phyloP scores from a whole-genome alignment of 345 rosid genomes.

The Eucalyptus paniculata region DNA sequence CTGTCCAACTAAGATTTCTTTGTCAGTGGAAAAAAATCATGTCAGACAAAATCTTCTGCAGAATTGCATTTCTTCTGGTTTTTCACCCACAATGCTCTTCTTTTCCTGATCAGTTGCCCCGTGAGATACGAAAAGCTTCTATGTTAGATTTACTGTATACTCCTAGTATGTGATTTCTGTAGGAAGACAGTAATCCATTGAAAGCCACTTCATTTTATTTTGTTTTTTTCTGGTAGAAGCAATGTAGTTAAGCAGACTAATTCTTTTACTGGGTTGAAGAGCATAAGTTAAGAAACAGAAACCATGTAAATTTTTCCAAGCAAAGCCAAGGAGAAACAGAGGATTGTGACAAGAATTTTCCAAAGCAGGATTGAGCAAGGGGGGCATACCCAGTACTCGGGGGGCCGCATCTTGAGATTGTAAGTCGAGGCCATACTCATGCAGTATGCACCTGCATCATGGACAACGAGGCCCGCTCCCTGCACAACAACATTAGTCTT shows the following conservation, averaged over 20 bases:
- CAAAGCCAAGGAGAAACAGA: background rate
- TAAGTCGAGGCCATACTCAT: constrained; percentile 99
- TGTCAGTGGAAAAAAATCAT: background rate
- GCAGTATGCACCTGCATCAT: constrained; percentile 98
- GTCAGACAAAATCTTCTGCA: background rate
- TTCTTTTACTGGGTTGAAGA: background rate
- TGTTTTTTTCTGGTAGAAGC: background rate
- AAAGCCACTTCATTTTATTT: background rate
- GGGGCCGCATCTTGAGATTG: constrained; percentile 99
- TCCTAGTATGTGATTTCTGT: background rate
- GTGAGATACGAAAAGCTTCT: background rate
- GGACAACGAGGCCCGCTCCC: constrained; percentile 95
- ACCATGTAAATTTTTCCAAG: background rate
- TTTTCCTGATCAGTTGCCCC: background rate
- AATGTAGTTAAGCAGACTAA: background rate
- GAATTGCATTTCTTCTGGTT: background rate
- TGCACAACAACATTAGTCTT: constrained; percentile 11
- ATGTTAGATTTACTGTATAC: background rate
- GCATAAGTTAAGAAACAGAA: background rate
- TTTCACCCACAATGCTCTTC: background rate
- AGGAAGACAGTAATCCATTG: background rate
- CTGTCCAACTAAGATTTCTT: background rate
- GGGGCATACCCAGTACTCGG: constrained; percentile 85
- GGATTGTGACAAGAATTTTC: background rate
- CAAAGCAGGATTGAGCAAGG: background rate